Evolutionary conservation across 2,329 filamentous ascomycete species (phyloP), one percentile per base, ranked within the genome.

Genomic region (Penicillium sp.): DNA sequence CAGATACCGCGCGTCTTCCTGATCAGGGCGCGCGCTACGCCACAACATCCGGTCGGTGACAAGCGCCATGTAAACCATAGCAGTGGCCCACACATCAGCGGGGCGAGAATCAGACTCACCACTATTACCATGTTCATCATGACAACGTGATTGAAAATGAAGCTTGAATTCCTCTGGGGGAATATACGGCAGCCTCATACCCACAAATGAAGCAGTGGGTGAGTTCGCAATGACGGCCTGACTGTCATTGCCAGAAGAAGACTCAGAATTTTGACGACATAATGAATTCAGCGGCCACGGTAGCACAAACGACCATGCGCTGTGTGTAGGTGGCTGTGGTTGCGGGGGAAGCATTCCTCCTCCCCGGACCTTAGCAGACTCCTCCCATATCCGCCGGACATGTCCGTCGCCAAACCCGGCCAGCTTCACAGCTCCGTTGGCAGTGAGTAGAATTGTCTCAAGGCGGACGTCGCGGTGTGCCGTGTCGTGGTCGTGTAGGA

Each of bases 381-480:
- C 43, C 10, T 48, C 50, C 64, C 64, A 67, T 64, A 93, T 88
- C 1, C 89, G 89, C 56, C 87, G 91, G 0, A 91, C 95, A 27
- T 37, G 93, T 90, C 56, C 68, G 25, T 66, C 42, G 93, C 93
- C 93, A 71, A 97, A 97, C 65, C 97, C 93, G 10, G 93, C 92
- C 59, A 97, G 93, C 64, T 95, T 94, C 27, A 95, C 89, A 61
- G 92, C 90, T 54, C 90, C 89, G 2, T 86, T 81, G 1, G 86
- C 84, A 62, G 96, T 84, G 58, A 97, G 89, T 0, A 97, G 81
- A 45, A 97, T 94, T 63, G 97, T 97, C 68, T 97, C 93, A 0
- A 93, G 92, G 71, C 96, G 97, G 66, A 97, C 84, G 69, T 97
- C 93, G 48, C 93, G 89, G 73, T 97, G 93, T 0, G 97, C 93